Conservation (phyloP, 2,329 filamentous ascomycete species). For the Penicillium thymicola region DNA sequence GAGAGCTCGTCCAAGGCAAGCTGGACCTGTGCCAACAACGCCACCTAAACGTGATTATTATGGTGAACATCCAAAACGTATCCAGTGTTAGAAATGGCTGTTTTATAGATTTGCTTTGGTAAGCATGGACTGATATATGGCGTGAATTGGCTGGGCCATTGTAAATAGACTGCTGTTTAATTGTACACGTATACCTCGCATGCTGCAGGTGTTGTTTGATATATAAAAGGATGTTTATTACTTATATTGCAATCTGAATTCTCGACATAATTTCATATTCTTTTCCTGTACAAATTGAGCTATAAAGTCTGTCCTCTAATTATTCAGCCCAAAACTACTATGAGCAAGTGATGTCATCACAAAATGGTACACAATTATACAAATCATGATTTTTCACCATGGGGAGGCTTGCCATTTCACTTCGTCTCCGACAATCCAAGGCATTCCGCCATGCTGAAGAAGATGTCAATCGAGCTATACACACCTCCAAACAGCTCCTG, state of each 20-base stretch:
- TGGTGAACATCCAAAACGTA: neutral
- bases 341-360: neutral
- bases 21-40: constrained; percentile 42
- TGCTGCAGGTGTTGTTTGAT: neutral
- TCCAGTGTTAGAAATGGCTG: neutral
- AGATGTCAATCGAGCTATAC: constrained; percentile 41
- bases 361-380: neutral
- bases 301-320: neutral
- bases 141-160: constrained; percentile 10
- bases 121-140: constrained; percentile 1
- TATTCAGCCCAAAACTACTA: neutral
- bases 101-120: constrained; percentile 3
- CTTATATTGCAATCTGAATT: neutral
- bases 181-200: neutral
- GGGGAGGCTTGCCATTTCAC: neutral
- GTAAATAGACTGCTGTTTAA: constrained; percentile 13
- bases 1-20: constrained; percentile 31
- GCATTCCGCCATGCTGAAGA: constrained; percentile 41
- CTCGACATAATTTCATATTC: neutral
- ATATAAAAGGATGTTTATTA: neutral
- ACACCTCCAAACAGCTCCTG: constrained; percentile 65
- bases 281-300: neutral
- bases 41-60: constrained; percentile 9
- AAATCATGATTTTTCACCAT: neutral
- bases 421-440: constrained; percentile 34